phyloP scores from a whole-genome alignment of 768 basidiomycete species.

The Hydnomerulius pinastri region DNA sequence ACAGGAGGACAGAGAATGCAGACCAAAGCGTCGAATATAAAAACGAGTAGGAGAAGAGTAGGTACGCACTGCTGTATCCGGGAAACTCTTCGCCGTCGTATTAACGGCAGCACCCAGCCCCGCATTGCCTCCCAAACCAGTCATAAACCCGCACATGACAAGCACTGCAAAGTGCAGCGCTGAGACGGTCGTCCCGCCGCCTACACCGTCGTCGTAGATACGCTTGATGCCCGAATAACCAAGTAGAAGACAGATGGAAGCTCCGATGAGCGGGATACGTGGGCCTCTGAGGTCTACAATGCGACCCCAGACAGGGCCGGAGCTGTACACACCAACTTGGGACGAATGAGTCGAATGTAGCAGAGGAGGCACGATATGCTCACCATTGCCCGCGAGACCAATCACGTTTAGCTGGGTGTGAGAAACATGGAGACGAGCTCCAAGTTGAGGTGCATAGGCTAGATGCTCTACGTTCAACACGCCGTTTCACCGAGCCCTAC shows the following conservation, averaged over 20 bases:
- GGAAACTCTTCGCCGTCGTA: slow-evolving; percentile 81
- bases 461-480: background rate
- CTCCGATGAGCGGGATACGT: slow-evolving; percentile 59
- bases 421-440: slow-evolving; percentile 67
- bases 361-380: slow-evolving; percentile 18
- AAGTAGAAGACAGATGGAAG: slow-evolving; percentile 58
- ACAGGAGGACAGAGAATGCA: background rate
- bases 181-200: slow-evolving; percentile 39
- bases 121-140: slow-evolving; percentile 76
- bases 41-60: background rate
- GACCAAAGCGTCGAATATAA: background rate
- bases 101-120: slow-evolving; percentile 75
- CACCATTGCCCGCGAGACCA: slow-evolving; percentile 78
- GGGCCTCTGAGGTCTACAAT: slow-evolving; percentile 78
- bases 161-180: slow-evolving; percentile 50
- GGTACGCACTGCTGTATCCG: slow-evolving; percentile 60
- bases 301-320: slow-evolving; percentile 78
- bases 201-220: slow-evolving; percentile 61
- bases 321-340: slow-evolving; percentile 73
- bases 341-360: background rate
- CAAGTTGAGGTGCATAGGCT: slow-evolving; percentile 90
- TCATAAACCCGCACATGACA: slow-evolving; percentile 64
- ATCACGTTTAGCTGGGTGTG: slow-evolving; percentile 85
- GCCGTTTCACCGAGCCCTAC: background rate
- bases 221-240: slow-evolving; percentile 78